These are phyloP conservation scores for Diddensiella santjacobensis DNA, from an alignment of 805 yeast genomes.

Conservation along the genomic window DNA sequence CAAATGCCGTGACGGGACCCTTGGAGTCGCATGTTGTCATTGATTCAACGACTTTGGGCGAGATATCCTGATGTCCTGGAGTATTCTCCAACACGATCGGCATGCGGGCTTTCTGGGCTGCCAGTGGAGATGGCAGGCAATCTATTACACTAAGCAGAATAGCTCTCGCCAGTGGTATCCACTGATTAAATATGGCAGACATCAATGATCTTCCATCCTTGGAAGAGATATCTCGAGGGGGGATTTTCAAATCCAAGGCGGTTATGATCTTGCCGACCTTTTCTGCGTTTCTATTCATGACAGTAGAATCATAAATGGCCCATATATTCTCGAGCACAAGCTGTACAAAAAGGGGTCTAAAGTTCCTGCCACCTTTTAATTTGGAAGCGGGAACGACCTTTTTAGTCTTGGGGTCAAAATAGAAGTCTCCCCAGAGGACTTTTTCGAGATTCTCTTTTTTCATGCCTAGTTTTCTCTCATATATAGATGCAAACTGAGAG, in stretches of 20 bases:
- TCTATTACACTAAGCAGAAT: conserved; percentile 80
- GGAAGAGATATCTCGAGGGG: conserved; percentile 73
- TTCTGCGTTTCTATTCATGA: conserved; percentile 62
- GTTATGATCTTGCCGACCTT: conserved; percentile 69
- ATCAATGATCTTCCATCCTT: conserved; percentile 67
- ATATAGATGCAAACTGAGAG: conserved; percentile 81
- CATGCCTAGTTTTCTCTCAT: conserved; percentile 80
- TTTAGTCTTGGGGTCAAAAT: conserved; percentile 84
- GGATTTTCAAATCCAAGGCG: conserved; percentile 62
- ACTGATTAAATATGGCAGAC: conserved; percentile 73
- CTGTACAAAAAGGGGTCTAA: conserved; percentile 82
- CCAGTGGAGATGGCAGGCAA: conserved; percentile 75
- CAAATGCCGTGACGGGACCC: conserved; percentile 70
- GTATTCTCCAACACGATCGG: conserved; percentile 61
- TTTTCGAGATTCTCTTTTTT: conserved; percentile 73
- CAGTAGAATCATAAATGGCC: conserved; percentile 77
- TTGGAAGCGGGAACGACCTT: conserved; percentile 58
- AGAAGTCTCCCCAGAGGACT: conserved; percentile 95
- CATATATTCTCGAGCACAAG: conserved; percentile 86
- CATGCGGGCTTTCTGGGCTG: conserved; percentile 70
- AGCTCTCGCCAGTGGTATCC: conserved; percentile 91
- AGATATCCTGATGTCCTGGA: conserved; percentile 48
- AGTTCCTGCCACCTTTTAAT: conserved; percentile 53
- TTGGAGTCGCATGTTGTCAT: conserved; percentile 65
- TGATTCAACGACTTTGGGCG: conserved; percentile 46